These are phyloP conservation scores for Termitomyces sp. DNA, from an alignment of 768 basidiomycete species.

Conservation along the genomic window DNA sequence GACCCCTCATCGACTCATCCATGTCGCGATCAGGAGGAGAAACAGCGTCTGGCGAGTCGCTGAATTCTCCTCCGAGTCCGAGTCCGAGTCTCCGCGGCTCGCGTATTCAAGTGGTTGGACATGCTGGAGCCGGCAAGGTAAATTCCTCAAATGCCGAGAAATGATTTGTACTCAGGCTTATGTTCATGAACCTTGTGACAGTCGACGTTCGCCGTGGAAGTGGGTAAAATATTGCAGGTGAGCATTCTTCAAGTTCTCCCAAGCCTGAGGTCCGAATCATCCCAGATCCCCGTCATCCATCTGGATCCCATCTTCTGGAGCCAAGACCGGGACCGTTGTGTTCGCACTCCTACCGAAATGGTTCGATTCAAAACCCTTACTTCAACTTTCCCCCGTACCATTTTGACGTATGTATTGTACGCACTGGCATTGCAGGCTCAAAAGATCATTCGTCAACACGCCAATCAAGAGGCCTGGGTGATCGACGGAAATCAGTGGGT, in stretches of 20 bases:
- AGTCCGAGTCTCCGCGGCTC: not conserved
- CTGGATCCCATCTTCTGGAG: constrained; percentile 5
- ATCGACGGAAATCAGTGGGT: constrained; percentile 7
- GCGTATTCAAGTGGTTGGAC: constrained; percentile 1
- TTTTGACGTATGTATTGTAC: too few relatives aligned
- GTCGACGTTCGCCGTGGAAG: not conserved
- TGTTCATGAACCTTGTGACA: too few relatives aligned
- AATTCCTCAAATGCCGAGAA: not conserved
- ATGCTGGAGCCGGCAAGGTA: constrained; percentile 7
- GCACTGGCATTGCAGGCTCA: not conserved
- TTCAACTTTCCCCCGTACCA: not conserved
- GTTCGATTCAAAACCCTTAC: not conserved
- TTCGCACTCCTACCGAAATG: not conserved
- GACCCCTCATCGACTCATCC: too few relatives aligned
- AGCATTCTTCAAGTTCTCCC: not conserved
- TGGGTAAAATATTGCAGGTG: constrained; percentile 1
- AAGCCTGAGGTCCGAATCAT: not conserved
- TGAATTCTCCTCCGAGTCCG: not conserved
- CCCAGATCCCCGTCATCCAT: not conserved
- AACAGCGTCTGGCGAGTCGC: too few relatives aligned
- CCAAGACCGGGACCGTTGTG: not conserved
- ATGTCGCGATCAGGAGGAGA: not conserved
- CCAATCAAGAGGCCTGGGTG: not conserved
- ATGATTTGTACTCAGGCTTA: too few relatives aligned
- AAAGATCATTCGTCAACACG: constrained; percentile 3